Conservation (phyloP, 148 eudicot genomes). For the Rhododendron ovatum region DNA sequence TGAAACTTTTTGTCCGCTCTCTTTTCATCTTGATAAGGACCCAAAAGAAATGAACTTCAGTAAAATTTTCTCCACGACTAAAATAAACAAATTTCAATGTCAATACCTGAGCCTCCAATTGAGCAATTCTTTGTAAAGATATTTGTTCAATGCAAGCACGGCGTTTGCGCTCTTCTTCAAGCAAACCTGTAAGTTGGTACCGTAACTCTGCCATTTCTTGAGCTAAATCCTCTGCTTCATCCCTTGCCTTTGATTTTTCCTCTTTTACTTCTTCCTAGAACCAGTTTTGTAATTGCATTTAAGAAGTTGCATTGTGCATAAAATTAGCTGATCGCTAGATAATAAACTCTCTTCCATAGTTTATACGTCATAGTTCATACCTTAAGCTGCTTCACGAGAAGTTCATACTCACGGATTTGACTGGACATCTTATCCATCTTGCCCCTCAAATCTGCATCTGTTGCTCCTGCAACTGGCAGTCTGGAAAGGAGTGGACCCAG, state of each 20-base stretch:
- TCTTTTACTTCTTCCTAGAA: conserved; percentile 55
- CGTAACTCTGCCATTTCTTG: conserved; percentile 95
- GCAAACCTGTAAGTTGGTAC: conserved; percentile 61
- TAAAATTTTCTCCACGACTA: background rate
- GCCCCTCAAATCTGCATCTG: conserved; percentile 23
- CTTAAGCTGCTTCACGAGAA: conserved; percentile 48
- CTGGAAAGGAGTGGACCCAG: conserved; percentile 35
- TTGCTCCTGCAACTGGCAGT: conserved; percentile 25
- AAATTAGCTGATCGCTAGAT: background rate
- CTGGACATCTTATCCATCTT: conserved; percentile 24
- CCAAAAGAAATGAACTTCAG: conserved; percentile 1
- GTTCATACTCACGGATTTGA: conserved; percentile 46
- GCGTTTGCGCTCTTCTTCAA: conserved; percentile 76
- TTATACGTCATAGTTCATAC: conserved; percentile 13
- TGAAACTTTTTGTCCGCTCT: conserved; percentile 21
- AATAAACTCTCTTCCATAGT: background rate
- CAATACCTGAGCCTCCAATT: conserved; percentile 64
- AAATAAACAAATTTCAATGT: background rate
- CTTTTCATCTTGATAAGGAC: conserved; percentile 25
- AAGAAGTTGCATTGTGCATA: background rate
- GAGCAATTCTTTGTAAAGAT: conserved; percentile 68
- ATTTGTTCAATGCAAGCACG: conserved; percentile 69
- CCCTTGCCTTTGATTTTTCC: conserved; percentile 64
- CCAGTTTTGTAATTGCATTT: background rate
- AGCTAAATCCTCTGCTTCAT: conserved; percentile 79